A percentile compares a stretch with the other conserved stretches of the same genome.
Evolutionary conservation across 2,329 filamentous ascomycete species (phyloP).

Genomic region (Pseudogymnoascus destructans): DNA sequence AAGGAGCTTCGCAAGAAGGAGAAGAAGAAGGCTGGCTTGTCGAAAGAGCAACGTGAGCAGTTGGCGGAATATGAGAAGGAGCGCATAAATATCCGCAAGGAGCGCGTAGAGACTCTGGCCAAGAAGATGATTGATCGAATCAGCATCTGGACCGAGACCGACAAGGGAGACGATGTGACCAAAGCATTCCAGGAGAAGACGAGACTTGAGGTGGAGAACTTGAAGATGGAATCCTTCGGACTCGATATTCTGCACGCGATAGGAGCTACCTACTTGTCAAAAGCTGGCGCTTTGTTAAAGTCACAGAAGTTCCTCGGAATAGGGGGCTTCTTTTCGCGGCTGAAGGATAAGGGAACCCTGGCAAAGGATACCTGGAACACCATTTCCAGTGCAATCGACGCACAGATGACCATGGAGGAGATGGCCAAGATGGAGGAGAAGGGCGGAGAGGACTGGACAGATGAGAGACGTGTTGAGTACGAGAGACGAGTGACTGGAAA

Average conservation of each 20-base stretch:
- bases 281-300: slow-evolving; percentile 77
- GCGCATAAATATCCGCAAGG: slow-evolving; percentile 68
- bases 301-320: slow-evolving; percentile 96
- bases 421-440: slow-evolving; percentile 94
- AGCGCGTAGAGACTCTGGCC: slow-evolving; percentile 73
- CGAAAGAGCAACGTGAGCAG: slow-evolving; percentile 87
- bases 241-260: slow-evolving; percentile 94
- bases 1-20: slow-evolving; percentile 66
- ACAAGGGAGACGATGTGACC: slow-evolving; percentile 76
- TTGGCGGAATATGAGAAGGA: slow-evolving; percentile 80
- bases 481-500: slow-evolving; percentile 94
- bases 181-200: slow-evolving; percentile 88
- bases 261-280: slow-evolving; percentile 77
- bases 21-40: slow-evolving; percentile 78
- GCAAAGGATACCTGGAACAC: slow-evolving; percentile 99
- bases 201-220: slow-evolving; percentile 83
- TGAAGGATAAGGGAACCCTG: slow-evolving; percentile 92
- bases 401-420: slow-evolving; percentile 96
- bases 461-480: slow-evolving; percentile 91
- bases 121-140: slow-evolving; percentile 82
- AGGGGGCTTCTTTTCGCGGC: slow-evolving; percentile 80
- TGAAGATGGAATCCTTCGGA: slow-evolving; percentile 99
- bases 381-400: slow-evolving; percentile 89
- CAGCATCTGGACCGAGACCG: slow-evolving; percentile 93
- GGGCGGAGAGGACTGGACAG: slow-evolving; percentile 94